Conservation (phyloP, 345 rosid species). For the Populus simonii region DNA sequence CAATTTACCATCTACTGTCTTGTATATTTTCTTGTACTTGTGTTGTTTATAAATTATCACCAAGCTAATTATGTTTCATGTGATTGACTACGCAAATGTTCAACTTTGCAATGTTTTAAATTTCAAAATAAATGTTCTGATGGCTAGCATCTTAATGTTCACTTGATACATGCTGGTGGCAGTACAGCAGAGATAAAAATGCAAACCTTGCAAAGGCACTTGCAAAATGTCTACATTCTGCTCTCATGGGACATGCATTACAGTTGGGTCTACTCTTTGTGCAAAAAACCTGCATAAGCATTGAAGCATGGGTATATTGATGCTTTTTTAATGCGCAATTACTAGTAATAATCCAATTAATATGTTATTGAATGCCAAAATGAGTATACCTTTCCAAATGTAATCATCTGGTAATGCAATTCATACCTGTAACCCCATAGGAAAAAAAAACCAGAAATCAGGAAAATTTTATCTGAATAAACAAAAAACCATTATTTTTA, state of each 20-base stretch:
- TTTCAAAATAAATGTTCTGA: constrained; percentile 2
- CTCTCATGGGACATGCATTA: constrained; percentile 97
- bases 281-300: constrained; percentile 79
- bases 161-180: neutral
- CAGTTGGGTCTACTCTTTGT: constrained; percentile 91
- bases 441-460: constrained; percentile 16
- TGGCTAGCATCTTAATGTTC: neutral
- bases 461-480: constrained; percentile 8
- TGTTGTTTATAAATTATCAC: neutral
- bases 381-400: constrained; percentile 84
- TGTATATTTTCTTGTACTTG: neutral
- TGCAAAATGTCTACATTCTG: constrained; percentile 95
- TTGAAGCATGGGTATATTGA: constrained; percentile 13
- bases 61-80: neutral
- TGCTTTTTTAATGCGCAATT: constrained; percentile 1
- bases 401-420: constrained; percentile 90
- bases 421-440: constrained; percentile 61
- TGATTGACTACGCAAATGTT: neutral
- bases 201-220: constrained; percentile 96
- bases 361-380: constrained; percentile 8
- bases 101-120: neutral
- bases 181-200: neutral
- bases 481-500: neutral
- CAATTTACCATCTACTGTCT: neutral
- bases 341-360: neutral